Percentiles rank a stretch among this genome's conserved stretches.
These are phyloP conservation scores for Nothomitra cinnamomea DNA, from an alignment of 2,329 filamentous ascomycete species.

Conservation along the genomic window DNA sequence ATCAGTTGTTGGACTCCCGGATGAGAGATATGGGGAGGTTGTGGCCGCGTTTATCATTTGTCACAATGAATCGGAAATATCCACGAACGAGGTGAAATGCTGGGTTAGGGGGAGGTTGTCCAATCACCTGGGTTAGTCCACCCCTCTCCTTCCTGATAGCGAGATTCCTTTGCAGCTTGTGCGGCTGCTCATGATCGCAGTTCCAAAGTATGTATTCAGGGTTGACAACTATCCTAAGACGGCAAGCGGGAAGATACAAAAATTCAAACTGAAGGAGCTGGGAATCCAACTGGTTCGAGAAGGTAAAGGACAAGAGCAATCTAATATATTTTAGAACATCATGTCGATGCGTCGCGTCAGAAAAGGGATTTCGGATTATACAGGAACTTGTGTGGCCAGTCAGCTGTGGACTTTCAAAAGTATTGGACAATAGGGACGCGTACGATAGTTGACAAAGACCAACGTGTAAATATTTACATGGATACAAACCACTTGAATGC, in stretches of 20 bases:
- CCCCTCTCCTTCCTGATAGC: constrained; percentile 8
- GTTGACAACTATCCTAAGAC: constrained; percentile 79
- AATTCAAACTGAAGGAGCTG: constrained; percentile 64
- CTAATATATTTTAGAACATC: too few relatives aligned
- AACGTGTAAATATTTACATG: too few relatives aligned
- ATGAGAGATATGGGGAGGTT: constrained; percentile 68
- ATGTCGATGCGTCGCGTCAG: too few relatives aligned
- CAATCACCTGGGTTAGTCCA: constrained; percentile 45
- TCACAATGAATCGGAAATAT: constrained; percentile 29
- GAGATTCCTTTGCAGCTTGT: not conserved
- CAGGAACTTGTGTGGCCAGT: too few relatives aligned
- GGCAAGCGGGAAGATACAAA: constrained; percentile 91
- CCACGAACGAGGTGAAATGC: constrained; percentile 40
- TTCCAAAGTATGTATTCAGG: constrained; percentile 84
- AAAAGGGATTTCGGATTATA: too few relatives aligned
- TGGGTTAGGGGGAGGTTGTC: constrained; percentile 59
- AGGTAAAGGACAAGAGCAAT: constrained; percentile 16
- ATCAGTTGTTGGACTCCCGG: constrained; percentile 68
- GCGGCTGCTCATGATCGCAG: constrained; percentile 20
- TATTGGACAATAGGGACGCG: too few relatives aligned
- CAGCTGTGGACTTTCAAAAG: too few relatives aligned
- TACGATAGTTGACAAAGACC: too few relatives aligned
- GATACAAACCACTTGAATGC: too few relatives aligned
- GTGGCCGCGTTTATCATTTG: constrained; percentile 69
- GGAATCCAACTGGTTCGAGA: constrained; percentile 34